Evolutionary conservation across 345 rosid genomes (phyloP).

Genomic region (Eutrema heterophyllum): DNA sequence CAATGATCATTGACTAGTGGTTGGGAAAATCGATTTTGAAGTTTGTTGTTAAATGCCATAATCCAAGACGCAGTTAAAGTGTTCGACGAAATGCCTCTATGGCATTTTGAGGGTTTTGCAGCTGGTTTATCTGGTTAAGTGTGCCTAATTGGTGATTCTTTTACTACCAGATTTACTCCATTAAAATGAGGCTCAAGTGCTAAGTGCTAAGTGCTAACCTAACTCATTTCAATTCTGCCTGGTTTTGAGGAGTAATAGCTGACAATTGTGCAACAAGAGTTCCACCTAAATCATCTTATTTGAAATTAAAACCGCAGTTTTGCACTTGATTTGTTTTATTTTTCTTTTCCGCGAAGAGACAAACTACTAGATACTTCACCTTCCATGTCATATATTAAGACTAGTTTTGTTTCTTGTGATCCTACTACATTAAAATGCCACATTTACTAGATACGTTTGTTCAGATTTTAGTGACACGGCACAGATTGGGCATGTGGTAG

Average conservation of each 20-base stretch:
- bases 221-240: neutral
- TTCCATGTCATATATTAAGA: neutral
- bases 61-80: neutral
- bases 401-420: neutral
- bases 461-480: neutral
- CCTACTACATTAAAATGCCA: too few relatives aligned
- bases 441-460: neutral
- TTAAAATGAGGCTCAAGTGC: neutral
- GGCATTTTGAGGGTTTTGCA: neutral
- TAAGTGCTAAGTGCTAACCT: conserved; percentile 10
- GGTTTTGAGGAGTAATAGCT: neutral
- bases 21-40: too few relatives aligned
- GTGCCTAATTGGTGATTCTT: neutral
- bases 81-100: neutral
- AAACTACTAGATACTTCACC: neutral
- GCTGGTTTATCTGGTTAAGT: neutral
- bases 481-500: neutral
- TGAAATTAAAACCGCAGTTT: neutral
- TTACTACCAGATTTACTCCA: neutral
- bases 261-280: neutral
- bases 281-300: neutral
- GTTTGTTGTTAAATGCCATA: too few relatives aligned
- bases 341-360: neutral
- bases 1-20: neutral
- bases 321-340: neutral